Evolutionary conservation across 2,329 filamentous ascomycete species (phyloP), one percentile per base, ranked within the genome.

Genomic region (Didymella segeticola): DNA sequence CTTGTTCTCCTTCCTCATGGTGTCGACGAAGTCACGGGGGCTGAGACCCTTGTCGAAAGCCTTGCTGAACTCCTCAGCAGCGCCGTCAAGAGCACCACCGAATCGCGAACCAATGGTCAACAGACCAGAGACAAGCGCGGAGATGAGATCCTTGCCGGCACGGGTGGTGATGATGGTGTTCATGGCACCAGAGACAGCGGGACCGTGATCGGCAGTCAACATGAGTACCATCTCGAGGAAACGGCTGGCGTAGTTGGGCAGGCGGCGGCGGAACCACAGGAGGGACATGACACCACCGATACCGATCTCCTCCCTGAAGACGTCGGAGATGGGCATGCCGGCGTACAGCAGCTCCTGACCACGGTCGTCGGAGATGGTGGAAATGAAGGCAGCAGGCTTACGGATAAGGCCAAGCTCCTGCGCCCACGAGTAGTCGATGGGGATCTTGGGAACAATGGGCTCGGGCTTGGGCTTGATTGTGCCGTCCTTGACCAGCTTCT

Each of bases 151-250:
- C 86, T 99, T 99, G 78, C 95, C 95, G 61, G 95, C 95, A 90
- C 95, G 91, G 56, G 95, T 99, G 61, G 95, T 99, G 78, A 99
- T 98, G 78, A 99, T 99, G 77, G 95, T 99, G 89, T 99, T 99
- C 95, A 99, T 99, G 78, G 95, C 95, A 86, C 95, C 95, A 69
- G 95, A 99, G 69, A 99, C 95, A 70, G 95, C 95, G 48, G 95
- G 95, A 80, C 95, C 95, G 87, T 99, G 95, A 76, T 99, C 95
- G 70, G 95, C 95, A 75, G 95, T 99, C 75, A 99, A 87, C 95
- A 99, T 99, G 78, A 99, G 93, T 65, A 99, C 95, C 95, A 99
- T 99, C 85, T 99, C 95, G 68, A 99, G 82, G 86, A 99, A 99
- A 82, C 96, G 96, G 85, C 91, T 96, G 73, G 95, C 95, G 77